Base-by-base conservation (phyloP, 176 grass and related monocot species). In the Metroxylon sagu region DNA sequence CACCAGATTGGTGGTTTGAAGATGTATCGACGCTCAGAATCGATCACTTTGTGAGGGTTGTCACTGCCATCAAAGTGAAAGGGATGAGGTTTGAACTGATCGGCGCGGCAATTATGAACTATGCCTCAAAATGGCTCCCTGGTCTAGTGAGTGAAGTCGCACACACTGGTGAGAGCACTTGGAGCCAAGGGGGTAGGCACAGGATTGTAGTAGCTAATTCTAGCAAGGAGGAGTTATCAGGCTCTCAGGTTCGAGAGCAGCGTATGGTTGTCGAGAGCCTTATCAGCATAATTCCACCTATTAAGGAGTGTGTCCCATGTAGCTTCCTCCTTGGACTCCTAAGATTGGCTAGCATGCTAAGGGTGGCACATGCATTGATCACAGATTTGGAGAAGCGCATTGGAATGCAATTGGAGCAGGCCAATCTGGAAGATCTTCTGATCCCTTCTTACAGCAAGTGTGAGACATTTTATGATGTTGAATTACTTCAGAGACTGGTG, bases 1-100 rank as follows among this genome's bases (percentile, higher is more conserved):
- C 93, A 21, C 81, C 87, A 53, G 87, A 98, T 76, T 92, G 93
- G 93, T 98, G 84, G 87, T 98, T 98, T 65, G 81, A 98, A 72
- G 93, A 92, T 71, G 87, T 89, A 12, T 76, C 84, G 59, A 83
- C 91, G 6, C 84, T 98, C 18, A 74, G 87, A 57, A 92, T 98
- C 58, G 81, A 92, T 57, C 93, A 98, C 64, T 98, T 92, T 59
- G 93, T 92, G n/a, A 77, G 87, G 16, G 93, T 98, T 14, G 76
- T 92, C 69, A 85, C 84, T 1, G 93, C 87, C 70, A 98, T 98
- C 66, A 92, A 92, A 75, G 93, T 98, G 56, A 98, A 98, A 85
- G 93, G 88, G 6, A 92, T 92, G 88, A 56, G 76, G 63, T 98
- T 92, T 55, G 88, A 92, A 23, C 93, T 92, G 0, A 89, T 98